A percentile compares a stretch with the other conserved stretches of the same genome.
phyloP scores from a whole-genome alignment of 2,329 filamentous ascomycete species.

The Trichocomaceae sp. region DNA sequence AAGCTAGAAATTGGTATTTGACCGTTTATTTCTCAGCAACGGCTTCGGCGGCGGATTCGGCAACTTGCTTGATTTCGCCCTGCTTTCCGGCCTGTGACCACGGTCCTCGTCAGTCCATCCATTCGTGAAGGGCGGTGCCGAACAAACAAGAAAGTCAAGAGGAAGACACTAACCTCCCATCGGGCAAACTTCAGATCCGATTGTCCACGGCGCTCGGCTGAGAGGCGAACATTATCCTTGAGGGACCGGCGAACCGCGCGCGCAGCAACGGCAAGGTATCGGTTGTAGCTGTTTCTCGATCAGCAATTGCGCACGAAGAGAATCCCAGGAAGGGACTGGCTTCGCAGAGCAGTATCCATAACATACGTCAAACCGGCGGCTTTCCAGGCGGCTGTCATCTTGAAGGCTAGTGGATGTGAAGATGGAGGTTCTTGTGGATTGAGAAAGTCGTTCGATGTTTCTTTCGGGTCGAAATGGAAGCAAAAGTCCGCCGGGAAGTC shows the following conservation, averaged over 20 bases:
- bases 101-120: slow-evolving; percentile 25
- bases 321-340: background rate
- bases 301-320: slow-evolving; percentile 19
- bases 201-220: slow-evolving; percentile 82
- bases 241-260: slow-evolving; percentile 92
- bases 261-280: slow-evolving; percentile 92
- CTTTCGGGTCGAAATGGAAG: slow-evolving; percentile 5
- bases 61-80: slow-evolving; percentile 72
- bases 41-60: slow-evolving; percentile 47
- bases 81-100: slow-evolving; percentile 82
- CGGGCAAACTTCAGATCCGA: slow-evolving; percentile 85
- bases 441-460: slow-evolving; percentile 11
- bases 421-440: slow-evolving; percentile 18
- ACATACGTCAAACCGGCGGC: slow-evolving; percentile 89
- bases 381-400: slow-evolving; percentile 98
- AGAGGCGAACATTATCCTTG: slow-evolving; percentile 87
- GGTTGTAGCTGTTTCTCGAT: slow-evolving; percentile 77
- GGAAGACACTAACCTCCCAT: slow-evolving; percentile 72
- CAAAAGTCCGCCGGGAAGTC: slow-evolving; percentile 17
- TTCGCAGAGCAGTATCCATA: background rate
- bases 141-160: background rate
- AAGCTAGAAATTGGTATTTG: background rate
- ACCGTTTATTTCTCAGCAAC: slow-evolving; percentile 38
- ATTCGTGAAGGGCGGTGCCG: background rate
- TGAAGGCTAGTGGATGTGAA: slow-evolving; percentile 38